Conservation (phyloP, 441 rosid genomes). For the Adansonia gregorii region DNA sequence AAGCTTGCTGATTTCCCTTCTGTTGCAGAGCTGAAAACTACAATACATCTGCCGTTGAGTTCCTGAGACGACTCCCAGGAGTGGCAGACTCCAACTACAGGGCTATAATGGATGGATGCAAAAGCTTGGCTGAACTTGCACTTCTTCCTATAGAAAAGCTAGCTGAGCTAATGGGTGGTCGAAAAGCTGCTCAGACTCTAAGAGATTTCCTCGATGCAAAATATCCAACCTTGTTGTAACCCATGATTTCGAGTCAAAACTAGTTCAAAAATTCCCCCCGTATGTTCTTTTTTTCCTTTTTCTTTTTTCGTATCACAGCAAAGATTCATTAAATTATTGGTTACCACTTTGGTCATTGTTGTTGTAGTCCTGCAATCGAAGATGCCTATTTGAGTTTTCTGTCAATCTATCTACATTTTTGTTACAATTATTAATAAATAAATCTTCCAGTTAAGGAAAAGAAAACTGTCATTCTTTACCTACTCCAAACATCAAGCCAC, state of each 20-base stretch:
- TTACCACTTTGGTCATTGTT: not conserved
- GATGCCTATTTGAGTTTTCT: not conserved
- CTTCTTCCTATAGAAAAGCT: constrained; percentile 69
- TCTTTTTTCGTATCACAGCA: not conserved
- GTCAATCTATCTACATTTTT: not conserved
- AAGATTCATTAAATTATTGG: not conserved
- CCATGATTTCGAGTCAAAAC: not conserved
- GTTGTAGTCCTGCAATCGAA: not conserved
- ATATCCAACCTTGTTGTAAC: constrained; percentile 78
- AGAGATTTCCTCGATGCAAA: constrained; percentile 91
- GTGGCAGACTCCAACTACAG: constrained; percentile 87
- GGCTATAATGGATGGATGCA: constrained; percentile 84
- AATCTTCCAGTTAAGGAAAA: not conserved
- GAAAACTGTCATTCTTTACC: not conserved
- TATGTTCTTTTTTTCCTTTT: not conserved
- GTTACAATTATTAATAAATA: not conserved
- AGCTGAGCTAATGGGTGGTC: constrained; percentile 86
- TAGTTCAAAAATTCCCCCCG: not conserved
- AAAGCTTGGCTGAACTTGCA: constrained; percentile 79
- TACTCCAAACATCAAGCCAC: not conserved
- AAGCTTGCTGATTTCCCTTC: constrained; percentile 11
- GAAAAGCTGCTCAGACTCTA: constrained; percentile 78
- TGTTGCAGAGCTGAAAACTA: constrained; percentile 85
- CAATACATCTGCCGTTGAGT: constrained; percentile 91
- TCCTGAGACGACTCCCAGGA: constrained; percentile 94